Base-by-base conservation (phyloP, 495 filamentous ascomycete genomes). In the Poronia punctata region DNA sequence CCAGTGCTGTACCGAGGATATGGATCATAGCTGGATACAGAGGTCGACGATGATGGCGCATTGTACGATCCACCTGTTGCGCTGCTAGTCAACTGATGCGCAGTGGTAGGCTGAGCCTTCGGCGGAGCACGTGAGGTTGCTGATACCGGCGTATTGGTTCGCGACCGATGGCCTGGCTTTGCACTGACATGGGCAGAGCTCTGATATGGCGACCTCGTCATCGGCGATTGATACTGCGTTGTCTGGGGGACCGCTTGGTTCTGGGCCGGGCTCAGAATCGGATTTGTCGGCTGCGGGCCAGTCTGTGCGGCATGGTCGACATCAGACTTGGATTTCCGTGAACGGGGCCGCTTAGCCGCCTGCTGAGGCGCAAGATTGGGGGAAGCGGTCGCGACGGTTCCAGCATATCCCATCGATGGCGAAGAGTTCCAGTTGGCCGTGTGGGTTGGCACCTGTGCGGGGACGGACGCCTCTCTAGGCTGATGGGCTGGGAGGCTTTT, bases 1-100 rank as follows among this genome's bases (percentile, higher is more conserved):
- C 28, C 38, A 5, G 38, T 56, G 19, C 52, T 45, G 22, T 59
- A 57, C 21, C 43, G 49, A 37, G 49, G 26, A 20, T 59, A 59
- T 14, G 45, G 20, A 18, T 54, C 41, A 10, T 54, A 59, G 26
- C 25, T 54, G 3, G 53, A 29, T 31, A 47, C 44, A 7, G 52
- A 46, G n/a, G 17, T 38, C 14, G 46, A 32, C 17, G 46, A 37
- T 7, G 49, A 20, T 10, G 45, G 35, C 12, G 40, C 35, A 23
- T 38, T 43, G 15, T 53, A 59, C 3, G 56, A 35, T 10, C 40
- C 9, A 38, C 8, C 45, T 5, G 46, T 19, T 21, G 53, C 31
- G 19, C 21, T 27, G 16, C 17, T 48, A 34, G 43, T 29, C 21
- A 36, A 18, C 31, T 35, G 43, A 10, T 39, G 35, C 14, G 31